Percentiles rank a stretch among this genome's conserved stretches.
Evolutionary conservation across 768 basidiomycete genomes (phyloP).

Genomic region (Tulasnella sp.): DNA sequence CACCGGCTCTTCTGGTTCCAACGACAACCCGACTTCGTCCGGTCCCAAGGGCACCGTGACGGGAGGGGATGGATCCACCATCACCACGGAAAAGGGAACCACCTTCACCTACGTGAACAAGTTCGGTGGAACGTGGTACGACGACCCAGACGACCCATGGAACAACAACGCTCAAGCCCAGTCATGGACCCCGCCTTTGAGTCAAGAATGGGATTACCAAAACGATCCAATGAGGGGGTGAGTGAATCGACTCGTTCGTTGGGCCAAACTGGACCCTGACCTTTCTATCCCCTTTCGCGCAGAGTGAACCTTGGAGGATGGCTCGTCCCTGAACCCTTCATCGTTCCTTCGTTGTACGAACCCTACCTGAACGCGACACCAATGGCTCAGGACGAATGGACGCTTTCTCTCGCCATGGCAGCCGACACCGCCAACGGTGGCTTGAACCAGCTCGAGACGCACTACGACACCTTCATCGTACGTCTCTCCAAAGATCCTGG

Average conservation of each 20-base stretch:
- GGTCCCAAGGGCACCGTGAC: slow-evolving; percentile 36
- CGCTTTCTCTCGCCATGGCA: slow-evolving; percentile 64
- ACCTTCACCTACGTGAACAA: slow-evolving; percentile 77
- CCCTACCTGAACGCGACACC: slow-evolving; percentile 49
- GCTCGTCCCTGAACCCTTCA: slow-evolving; percentile 52
- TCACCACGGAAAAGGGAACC: slow-evolving; percentile 77
- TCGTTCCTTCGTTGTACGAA: slow-evolving; percentile 70
- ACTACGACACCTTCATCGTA: slow-evolving; percentile 94
- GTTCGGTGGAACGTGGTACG: slow-evolving; percentile 88
- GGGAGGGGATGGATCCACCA: slow-evolving; percentile 71
- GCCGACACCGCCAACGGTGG: slow-evolving; percentile 55
- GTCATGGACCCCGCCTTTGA: slow-evolving; percentile 77
- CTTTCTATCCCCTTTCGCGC: slow-evolving; percentile 3
- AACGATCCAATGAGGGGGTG: slow-evolving; percentile 69
- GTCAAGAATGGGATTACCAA: slow-evolving; percentile 77
- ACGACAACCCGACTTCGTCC: slow-evolving; percentile 24
- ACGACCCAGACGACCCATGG: slow-evolving; percentile 77
- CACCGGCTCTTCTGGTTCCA: slow-evolving; percentile 31
- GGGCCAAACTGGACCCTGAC: too few species aligned
- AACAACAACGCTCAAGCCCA: slow-evolving; percentile 78
- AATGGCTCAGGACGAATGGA: slow-evolving; percentile 73
- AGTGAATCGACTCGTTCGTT: slow-evolving; percentile 34
- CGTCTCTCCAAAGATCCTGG: slow-evolving; percentile 32
- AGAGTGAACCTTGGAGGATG: slow-evolving; percentile 95
- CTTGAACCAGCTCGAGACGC: slow-evolving; percentile 63